Evolutionary conservation across 78 protist species (phyloP).

Genomic region (Cavenderia fasciculata): DNA sequence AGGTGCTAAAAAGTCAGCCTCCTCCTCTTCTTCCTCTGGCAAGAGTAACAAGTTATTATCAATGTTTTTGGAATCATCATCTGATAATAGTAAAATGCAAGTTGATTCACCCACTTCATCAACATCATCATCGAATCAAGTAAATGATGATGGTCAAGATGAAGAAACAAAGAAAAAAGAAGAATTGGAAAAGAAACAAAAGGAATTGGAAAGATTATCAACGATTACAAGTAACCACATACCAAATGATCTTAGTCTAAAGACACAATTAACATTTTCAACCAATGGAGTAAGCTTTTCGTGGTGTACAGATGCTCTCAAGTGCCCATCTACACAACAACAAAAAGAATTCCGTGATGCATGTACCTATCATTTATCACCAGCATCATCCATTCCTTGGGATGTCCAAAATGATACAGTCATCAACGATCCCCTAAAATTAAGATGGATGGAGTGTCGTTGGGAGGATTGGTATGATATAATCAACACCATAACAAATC

Average conservation of each 20-base stretch:
- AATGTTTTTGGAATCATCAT: no score
- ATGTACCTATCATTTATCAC: background rate
- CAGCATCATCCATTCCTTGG: background rate
- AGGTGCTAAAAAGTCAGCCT: no score
- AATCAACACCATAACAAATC: no score
- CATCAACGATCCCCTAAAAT: background rate
- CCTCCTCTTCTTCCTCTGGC: no score
- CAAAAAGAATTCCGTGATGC: background rate
- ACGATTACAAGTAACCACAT: background rate
- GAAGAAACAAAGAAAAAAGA: no score
- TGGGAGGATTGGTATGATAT: slow-evolving; percentile 19
- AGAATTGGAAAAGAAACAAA: no score
- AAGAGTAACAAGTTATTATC: no score
- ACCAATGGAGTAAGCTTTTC: background rate
- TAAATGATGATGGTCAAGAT: no score
- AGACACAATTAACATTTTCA: slow-evolving; percentile 2
- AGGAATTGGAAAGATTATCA: no score
- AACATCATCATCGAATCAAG: no score
- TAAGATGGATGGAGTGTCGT: slow-evolving; percentile 13
- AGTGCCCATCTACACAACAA: background rate
- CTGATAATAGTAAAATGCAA: no score
- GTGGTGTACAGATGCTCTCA: background rate
- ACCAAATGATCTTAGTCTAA: slow-evolving; percentile 46
- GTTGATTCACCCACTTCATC: no score
- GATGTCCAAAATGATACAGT: background rate